Percentiles rank a stretch among this genome's conserved stretches.
Conservation (phyloP, 106 monocot species). For the Alisma plantagoaquatica region DNA sequence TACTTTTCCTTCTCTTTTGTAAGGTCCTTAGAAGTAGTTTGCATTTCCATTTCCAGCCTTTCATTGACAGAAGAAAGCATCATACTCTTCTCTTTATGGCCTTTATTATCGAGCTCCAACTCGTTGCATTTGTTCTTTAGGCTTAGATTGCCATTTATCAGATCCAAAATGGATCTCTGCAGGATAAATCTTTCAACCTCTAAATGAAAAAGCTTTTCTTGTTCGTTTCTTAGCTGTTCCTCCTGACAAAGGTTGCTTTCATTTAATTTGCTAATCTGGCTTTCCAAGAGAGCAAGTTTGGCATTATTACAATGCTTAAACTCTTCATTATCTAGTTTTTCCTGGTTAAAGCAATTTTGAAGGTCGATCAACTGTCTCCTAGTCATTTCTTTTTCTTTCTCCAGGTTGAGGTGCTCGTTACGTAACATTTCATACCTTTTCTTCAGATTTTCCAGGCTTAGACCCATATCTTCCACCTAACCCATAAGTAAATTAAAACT, state of each 20-base stretch:
- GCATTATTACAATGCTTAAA: constrained; percentile 21
- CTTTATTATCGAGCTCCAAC: constrained; percentile 31
- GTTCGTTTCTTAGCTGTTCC: constrained; percentile 33
- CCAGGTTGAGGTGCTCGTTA: constrained; percentile 21
- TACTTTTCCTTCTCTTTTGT: constrained; percentile 22
- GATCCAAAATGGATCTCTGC: constrained; percentile 38
- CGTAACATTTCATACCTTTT: constrained; percentile 26
- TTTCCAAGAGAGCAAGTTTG: constrained; percentile 18
- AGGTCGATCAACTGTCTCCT: constrained; percentile 27
- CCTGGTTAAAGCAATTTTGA: constrained; percentile 20
- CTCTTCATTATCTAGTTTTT: constrained; percentile 40
- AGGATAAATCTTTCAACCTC: constrained; percentile 41
- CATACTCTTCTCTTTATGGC: constrained; percentile 16
- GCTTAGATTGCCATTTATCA: constrained; percentile 33
- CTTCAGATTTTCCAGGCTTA: constrained; percentile 24
- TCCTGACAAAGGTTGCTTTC: constrained; percentile 23
- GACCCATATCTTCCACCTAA: constrained; percentile 43
- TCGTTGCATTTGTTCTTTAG: constrained; percentile 27
- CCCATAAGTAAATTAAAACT: too few species aligned
- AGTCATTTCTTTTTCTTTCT: constrained; percentile 30
- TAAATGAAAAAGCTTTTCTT: constrained; percentile 26
- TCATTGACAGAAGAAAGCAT: constrained; percentile 23
- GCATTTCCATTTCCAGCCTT: constrained; percentile 40
- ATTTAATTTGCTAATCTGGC: constrained; percentile 27
- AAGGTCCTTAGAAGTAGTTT: constrained; percentile 22